Evolutionary conservation across 495 filamentous ascomycete genomes (phyloP), one percentile per base, ranked within the genome.

Genomic region (Bacidia gigantensis): DNA sequence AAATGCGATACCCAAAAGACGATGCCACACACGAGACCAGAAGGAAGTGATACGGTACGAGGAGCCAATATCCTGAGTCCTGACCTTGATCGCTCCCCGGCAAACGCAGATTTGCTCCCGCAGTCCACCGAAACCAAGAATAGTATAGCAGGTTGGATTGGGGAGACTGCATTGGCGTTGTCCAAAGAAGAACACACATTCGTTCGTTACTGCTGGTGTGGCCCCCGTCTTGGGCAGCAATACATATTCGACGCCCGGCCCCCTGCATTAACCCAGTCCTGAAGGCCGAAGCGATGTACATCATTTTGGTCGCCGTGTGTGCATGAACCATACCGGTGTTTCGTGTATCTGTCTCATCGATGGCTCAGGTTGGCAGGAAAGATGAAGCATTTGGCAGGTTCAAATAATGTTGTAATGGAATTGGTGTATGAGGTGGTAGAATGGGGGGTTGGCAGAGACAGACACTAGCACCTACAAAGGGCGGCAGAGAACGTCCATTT

Each of bases 151-250:
- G 47, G 47, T 50, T 50, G 47, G 44, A 47, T 47, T 20, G 18
- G 2, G 47, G 47, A 17, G 25, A 35, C 47, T 29, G 26, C 25
- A 48, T 48, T 50, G 47, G 26, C 47, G 25, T 25, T 17, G 38
- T 18, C 10, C 25, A 7, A 12, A n/a, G 7, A 21, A 20, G 24
- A 26, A 32, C 3, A n/a, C 18, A 25, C 25, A 50, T 25, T 50
- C 20, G 47, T 26, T 50, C 29, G 29, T 35, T 35, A 35, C 29
- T 35, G 29, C 29, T 35, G 20, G 47, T 50, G 18, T 25, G 25
- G 9, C 10, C 18, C 10, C 18, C 17, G 26, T 50, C 17, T 58
- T 44, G 56, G 56, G 56, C 56, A 58, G 51, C 56, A 58, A 58
- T 58, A 49, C 56, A 39, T 51, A 25, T 21, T 44, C 41, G 48